A percentile compares a stretch with the other conserved stretches of the same genome.
phyloP scores from a whole-genome alignment of 2,329 filamentous ascomycete genomes.

The Thielaviopsis musarum region DNA sequence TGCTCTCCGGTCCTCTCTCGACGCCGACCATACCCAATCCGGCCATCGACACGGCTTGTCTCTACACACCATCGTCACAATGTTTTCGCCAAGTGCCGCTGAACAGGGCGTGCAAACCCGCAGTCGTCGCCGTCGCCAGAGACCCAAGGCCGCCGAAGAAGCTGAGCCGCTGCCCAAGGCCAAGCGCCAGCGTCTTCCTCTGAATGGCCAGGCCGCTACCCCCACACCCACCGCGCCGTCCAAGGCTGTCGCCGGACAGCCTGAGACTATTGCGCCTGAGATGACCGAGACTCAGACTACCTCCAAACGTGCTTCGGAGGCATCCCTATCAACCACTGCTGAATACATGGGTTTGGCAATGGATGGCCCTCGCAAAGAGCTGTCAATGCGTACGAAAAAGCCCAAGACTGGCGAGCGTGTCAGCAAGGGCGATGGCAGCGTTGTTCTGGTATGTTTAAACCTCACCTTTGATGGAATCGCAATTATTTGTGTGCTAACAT shows the following conservation, averaged over 20 bases:
- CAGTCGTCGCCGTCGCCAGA: conserved; percentile 42
- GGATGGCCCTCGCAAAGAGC: conserved; percentile 27
- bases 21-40: not conserved
- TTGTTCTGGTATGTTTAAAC: conserved; percentile 40
- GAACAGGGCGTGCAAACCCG: conserved; percentile 26
- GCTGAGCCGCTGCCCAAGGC: conserved; percentile 41
- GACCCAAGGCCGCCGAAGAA: conserved; percentile 38
- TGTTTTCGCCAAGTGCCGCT: conserved; percentile 43
- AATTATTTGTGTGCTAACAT: conserved; percentile 8
- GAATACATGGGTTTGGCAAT: conserved; percentile 31
- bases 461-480: not conserved
- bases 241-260: conserved; percentile 22
- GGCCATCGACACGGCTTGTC: too few species aligned
- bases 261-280: conserved; percentile 24
- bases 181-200: conserved; percentile 42
- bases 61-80: conserved; percentile 16
- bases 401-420: conserved; percentile 43
- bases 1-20: not conserved
- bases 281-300: conserved; percentile 38
- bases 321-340: conserved; percentile 15
- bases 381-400: conserved; percentile 45
- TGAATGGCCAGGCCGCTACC: conserved; percentile 39
- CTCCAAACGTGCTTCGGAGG: conserved; percentile 30
- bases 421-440: conserved; percentile 49
- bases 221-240: not conserved